Evolutionary conservation across 345 rosid species (phyloP).

Genomic region (Camelina sativa): DNA sequence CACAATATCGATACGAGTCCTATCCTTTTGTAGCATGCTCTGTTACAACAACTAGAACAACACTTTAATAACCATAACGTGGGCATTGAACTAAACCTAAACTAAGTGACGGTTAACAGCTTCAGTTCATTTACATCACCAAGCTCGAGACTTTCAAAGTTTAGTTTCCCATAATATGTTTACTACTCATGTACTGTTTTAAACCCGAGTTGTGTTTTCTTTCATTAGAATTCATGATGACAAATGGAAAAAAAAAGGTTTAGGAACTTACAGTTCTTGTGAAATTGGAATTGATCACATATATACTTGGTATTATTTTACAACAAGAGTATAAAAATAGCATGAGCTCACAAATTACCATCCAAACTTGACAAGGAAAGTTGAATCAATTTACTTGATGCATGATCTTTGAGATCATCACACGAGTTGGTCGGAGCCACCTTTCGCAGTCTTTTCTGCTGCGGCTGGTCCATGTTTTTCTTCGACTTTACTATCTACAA

Average conservation of each 20-base stretch:
- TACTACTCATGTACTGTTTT: background rate
- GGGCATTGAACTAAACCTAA: background rate
- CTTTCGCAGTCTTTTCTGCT: constrained; percentile 18
- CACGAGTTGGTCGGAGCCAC: constrained; percentile 15
- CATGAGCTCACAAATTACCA: constrained; percentile 23
- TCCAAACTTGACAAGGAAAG: constrained; percentile 1
- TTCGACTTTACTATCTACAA: constrained; percentile 23
- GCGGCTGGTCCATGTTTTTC: constrained; percentile 24
- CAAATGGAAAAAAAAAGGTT: background rate
- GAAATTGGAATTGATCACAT: background rate
- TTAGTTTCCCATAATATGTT: background rate
- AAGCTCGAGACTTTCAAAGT: background rate
- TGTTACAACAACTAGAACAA: background rate
- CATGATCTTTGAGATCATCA: constrained; percentile 17
- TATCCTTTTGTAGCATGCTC: background rate
- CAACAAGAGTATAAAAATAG: constrained; percentile 1
- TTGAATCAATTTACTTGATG: background rate
- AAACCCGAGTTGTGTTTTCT: background rate
- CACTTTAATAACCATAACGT: background rate
- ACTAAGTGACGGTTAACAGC: background rate
- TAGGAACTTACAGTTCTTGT: background rate
- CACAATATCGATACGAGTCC: background rate
- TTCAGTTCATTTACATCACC: background rate
- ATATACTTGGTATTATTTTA: background rate
- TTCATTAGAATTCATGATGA: background rate